phyloP scores from a whole-genome alignment of 306 rosid genomes.

The Spatholobus suberectus region DNA sequence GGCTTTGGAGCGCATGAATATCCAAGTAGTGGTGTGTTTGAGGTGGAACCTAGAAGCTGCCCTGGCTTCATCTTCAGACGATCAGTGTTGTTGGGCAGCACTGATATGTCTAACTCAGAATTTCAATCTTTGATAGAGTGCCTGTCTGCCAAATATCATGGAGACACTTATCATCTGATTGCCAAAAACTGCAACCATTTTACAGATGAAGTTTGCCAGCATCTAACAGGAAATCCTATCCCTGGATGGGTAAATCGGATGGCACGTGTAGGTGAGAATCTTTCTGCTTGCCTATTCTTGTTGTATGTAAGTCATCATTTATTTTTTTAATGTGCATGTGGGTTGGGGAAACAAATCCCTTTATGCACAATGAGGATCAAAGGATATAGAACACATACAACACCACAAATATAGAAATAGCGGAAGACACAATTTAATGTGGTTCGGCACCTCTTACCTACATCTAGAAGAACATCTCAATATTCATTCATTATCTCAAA shows the following conservation, averaged over 20 bases:
- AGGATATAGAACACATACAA: too few species aligned
- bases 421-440: too few species aligned
- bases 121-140: conserved; percentile 78
- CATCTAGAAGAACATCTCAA: too few species aligned
- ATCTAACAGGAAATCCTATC: conserved; percentile 84
- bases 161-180: conserved; percentile 94
- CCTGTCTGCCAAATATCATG: conserved; percentile 80
- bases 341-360: too few species aligned
- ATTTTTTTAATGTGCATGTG: not conserved
- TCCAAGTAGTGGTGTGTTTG: conserved; percentile 88
- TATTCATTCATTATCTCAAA: too few species aligned
- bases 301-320: conserved; percentile 24
- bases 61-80: conserved; percentile 94
- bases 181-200: conserved; percentile 98
- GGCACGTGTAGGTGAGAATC: conserved; percentile 82
- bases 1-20: conserved; percentile 96
- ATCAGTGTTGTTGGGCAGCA: conserved; percentile 83
- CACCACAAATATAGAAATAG: too few species aligned
- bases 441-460: too few species aligned
- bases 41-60: conserved; percentile 96
- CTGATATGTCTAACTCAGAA: conserved; percentile 75
- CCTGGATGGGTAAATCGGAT: conserved; percentile 98
- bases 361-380: too few species aligned
- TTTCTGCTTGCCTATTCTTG: conserved; percentile 27
- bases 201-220: conserved; percentile 82